Percentiles rank a stretch among this genome's conserved stretches.
Conservation (phyloP, 2,329 filamentous ascomycete species). For the Claviceps africana region DNA sequence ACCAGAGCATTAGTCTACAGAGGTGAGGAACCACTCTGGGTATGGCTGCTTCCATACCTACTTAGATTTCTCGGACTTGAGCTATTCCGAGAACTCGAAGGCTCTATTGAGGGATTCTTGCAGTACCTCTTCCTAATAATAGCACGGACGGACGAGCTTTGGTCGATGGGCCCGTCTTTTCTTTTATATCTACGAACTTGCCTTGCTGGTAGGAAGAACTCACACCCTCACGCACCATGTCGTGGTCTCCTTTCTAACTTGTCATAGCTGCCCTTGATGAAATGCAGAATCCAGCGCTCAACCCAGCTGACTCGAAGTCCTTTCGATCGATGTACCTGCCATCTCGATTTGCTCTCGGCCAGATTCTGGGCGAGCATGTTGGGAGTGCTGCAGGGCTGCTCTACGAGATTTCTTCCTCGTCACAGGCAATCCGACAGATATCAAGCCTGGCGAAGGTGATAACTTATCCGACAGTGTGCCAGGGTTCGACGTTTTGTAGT, state of each 20-base stretch:
- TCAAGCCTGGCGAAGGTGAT: constrained; percentile 30
- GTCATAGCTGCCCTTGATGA: constrained; percentile 19
- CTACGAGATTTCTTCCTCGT: constrained; percentile 25
- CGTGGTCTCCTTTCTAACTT: constrained; percentile 7
- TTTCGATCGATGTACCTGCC: constrained; percentile 23
- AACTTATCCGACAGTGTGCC: constrained; percentile 23
- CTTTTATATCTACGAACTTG: constrained; percentile 33
- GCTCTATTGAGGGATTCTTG: constrained; percentile 40
- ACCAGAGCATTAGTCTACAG: constrained; percentile 32
- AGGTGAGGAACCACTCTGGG: constrained; percentile 48
- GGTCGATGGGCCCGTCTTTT: constrained; percentile 32
- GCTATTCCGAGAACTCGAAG: constrained; percentile 31
- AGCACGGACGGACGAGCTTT: constrained; percentile 30
- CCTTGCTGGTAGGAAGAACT: constrained; percentile 25
- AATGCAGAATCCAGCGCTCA: constrained; percentile 19
- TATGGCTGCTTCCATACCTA: constrained; percentile 48
- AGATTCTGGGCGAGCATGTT: constrained; percentile 17
- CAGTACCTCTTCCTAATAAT: constrained; percentile 32
- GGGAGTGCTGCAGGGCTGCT: constrained; percentile 17
- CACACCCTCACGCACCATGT: constrained; percentile 1
- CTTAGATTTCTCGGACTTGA: constrained; percentile 42
- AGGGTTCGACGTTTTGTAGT: constrained; percentile 18
- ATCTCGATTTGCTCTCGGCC: constrained; percentile 21
- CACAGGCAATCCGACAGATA: constrained; percentile 34
- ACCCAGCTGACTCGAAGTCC: constrained; percentile 15